phyloP scores from a whole-genome alignment of 1,284 basidiomycete genomes.

The Cronartium ribicola region DNA sequence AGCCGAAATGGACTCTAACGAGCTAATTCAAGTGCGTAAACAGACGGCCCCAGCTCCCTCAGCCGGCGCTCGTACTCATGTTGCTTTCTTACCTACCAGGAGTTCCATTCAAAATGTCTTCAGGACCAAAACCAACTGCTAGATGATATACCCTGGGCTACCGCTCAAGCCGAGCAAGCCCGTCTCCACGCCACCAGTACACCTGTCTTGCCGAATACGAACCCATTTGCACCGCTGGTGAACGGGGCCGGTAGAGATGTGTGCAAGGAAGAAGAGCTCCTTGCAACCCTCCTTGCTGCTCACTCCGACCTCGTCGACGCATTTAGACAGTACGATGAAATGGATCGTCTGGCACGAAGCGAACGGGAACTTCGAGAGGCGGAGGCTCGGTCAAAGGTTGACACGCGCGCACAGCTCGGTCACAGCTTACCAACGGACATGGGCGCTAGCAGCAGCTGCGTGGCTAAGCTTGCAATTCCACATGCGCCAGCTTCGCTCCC shows the following conservation, averaged over 20 bases:
- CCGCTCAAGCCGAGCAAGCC: slow-evolving; percentile 65
- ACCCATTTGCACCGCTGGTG: slow-evolving; percentile 1
- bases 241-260: slow-evolving; percentile 41
- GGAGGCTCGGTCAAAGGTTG: slow-evolving; percentile 17
- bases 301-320: slow-evolving; percentile 60
- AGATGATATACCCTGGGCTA: slow-evolving; percentile 73
- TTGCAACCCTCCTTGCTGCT: slow-evolving; percentile 63
- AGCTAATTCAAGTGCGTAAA: slow-evolving; percentile 62
- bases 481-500: not conserved
- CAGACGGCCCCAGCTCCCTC: not conserved
- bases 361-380: slow-evolving; percentile 9
- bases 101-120: slow-evolving; percentile 67
- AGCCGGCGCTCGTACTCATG: slow-evolving; percentile 3
- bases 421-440: not conserved
- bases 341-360: slow-evolving; percentile 59
- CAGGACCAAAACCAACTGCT: slow-evolving; percentile 68
- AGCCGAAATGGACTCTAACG: slow-evolving; percentile 60
- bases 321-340: slow-evolving; percentile 61
- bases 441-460: not conserved
- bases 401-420: not conserved
- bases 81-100: slow-evolving; percentile 54
- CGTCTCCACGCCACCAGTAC: slow-evolving; percentile 46
- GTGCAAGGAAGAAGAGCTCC: slow-evolving; percentile 53
- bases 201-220: not conserved
- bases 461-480: not conserved